A percentile compares a stretch with the other conserved stretches of the same genome.
Evolutionary conservation across 2,329 filamentous ascomycete species (phyloP).

Genomic region (Ophiocordyceps polyrhachis-furcata): DNA sequence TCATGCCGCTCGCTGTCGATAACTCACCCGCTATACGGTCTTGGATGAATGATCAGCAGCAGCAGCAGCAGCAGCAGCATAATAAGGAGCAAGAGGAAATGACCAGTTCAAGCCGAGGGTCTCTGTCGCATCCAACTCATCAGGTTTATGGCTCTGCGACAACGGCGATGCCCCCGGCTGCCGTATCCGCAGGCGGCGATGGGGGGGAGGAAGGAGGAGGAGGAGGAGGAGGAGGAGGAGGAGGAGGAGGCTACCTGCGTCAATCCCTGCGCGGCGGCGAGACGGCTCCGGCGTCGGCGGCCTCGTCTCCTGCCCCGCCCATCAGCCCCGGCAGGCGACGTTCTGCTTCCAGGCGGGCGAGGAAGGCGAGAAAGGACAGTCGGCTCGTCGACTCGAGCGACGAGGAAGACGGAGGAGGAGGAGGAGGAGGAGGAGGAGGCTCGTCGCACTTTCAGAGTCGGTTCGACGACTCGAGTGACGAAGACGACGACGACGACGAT

Average conservation of each 20-base stretch:
- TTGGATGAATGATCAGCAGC: not conserved
- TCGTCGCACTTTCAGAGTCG: slow-evolving; percentile 19
- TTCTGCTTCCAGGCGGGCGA: slow-evolving; percentile 6
- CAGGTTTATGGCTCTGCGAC: not conserved
- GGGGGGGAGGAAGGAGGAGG: too few relatives aligned
- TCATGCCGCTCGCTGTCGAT: too few relatives aligned
- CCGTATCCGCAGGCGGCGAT: too few relatives aligned
- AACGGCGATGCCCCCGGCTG: too few relatives aligned
- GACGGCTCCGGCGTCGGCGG: slow-evolving; percentile 4
- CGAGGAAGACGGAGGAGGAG: slow-evolving; percentile 26
- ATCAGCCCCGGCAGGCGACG: too few relatives aligned
- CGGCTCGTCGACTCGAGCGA: slow-evolving; percentile 46
- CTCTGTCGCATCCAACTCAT: slow-evolving; percentile 41
- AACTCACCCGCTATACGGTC: too few relatives aligned
- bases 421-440: too few relatives aligned
- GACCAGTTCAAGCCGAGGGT: slow-evolving; percentile 44
- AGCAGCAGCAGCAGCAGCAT: not conserved
- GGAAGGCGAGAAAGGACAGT: slow-evolving; percentile 19
- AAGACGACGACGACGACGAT: slow-evolving; percentile 36
- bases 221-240: too few relatives aligned
- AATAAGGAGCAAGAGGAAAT: not conserved
- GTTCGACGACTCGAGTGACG: slow-evolving; percentile 45
- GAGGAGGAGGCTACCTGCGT: too few relatives aligned
- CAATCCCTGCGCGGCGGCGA: slow-evolving; percentile 25
- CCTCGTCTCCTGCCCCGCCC: too few relatives aligned